Evolutionary conservation across 2,329 filamentous ascomycete genomes (phyloP).

Genomic region (Cladophialophora psammophila): DNA sequence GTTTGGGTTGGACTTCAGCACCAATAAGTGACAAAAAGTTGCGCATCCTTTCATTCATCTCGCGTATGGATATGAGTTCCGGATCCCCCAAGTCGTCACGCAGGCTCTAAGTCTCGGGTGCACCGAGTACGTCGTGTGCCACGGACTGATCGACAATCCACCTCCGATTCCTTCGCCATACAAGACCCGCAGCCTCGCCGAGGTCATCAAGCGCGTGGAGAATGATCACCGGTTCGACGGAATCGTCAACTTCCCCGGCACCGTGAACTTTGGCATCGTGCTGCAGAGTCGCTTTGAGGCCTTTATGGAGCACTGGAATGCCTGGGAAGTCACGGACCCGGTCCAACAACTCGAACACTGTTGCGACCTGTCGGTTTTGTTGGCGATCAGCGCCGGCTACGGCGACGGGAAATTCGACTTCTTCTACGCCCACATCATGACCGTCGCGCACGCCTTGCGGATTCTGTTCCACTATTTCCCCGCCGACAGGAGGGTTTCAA

Average conservation of each 20-base stretch:
- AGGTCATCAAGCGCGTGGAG: conserved; percentile 20
- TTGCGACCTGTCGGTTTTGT: conserved; percentile 15
- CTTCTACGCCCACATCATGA: conserved; percentile 26
- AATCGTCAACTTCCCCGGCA: conserved; percentile 15
- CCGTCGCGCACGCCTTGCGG: conserved; percentile 20
- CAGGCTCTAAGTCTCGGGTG: conserved; percentile 23
- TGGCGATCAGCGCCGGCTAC: conserved; percentile 12
- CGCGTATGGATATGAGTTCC: conserved; percentile 25
- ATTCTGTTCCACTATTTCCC: conserved; percentile 15
- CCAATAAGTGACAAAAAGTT: conserved; percentile 21
- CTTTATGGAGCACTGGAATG: conserved; percentile 27
- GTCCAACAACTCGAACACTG: conserved; percentile 13
- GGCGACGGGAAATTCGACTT: conserved; percentile 20
- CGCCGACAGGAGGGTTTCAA: neutral
- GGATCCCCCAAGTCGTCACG: conserved; percentile 16
- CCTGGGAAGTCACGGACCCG: conserved; percentile 10
- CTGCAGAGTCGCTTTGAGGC: neutral
- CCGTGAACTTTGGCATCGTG: conserved; percentile 9
- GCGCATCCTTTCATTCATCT: conserved; percentile 60
- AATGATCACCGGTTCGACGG: conserved; percentile 24
- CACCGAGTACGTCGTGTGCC: conserved; percentile 23
- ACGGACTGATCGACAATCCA: conserved; percentile 14
- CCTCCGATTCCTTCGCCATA: conserved; percentile 15
- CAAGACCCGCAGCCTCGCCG: conserved; percentile 18
- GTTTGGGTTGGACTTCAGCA: neutral